These are phyloP conservation scores for Lasiodiplodia gonubiensis DNA, from an alignment of 2,329 filamentous ascomycete species.

Conservation along the genomic window DNA sequence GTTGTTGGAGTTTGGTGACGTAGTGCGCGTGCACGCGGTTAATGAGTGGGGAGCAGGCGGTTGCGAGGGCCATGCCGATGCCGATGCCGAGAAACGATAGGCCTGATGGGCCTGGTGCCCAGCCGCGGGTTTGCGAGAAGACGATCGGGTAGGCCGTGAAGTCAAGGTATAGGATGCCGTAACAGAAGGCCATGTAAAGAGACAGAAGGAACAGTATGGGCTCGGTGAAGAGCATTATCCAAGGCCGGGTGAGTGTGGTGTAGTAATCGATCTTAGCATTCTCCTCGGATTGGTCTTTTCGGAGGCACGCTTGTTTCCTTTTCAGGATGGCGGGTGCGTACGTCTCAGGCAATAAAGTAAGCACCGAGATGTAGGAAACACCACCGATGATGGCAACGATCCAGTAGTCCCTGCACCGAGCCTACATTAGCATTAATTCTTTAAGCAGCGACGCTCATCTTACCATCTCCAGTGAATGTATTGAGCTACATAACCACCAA, in stretches of 20 bases:
- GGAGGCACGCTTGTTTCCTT: not conserved
- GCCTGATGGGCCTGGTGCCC: slow-evolving; percentile 74
- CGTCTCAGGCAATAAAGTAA: slow-evolving; percentile 66
- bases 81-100: slow-evolving; percentile 78
- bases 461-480: slow-evolving; percentile 67
- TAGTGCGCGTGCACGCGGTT: slow-evolving; percentile 73
- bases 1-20: slow-evolving; percentile 57
- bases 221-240: slow-evolving; percentile 63
- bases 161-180: slow-evolving; percentile 85
- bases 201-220: slow-evolving; percentile 71
- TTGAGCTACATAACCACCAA: slow-evolving; percentile 59
- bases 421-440: slow-evolving; percentile 21
- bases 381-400: slow-evolving; percentile 76
- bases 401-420: slow-evolving; percentile 62
- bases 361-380: slow-evolving; percentile 34
- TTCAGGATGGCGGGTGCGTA: slow-evolving; percentile 64
- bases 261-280: slow-evolving; percentile 27
- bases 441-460: slow-evolving; percentile 32
- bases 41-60: slow-evolving; percentile 66
- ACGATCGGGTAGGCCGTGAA: slow-evolving; percentile 91
- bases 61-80: slow-evolving; percentile 53
- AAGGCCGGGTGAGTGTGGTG: slow-evolving; percentile 31
- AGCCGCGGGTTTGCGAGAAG: slow-evolving; percentile 77
- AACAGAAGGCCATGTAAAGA: slow-evolving; percentile 70
- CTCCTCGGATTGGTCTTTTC: slow-evolving; percentile 1